phyloP scores from a whole-genome alignment of 2,329 filamentous ascomycete species.

The Hymenotorrendiella dingleyae region DNA sequence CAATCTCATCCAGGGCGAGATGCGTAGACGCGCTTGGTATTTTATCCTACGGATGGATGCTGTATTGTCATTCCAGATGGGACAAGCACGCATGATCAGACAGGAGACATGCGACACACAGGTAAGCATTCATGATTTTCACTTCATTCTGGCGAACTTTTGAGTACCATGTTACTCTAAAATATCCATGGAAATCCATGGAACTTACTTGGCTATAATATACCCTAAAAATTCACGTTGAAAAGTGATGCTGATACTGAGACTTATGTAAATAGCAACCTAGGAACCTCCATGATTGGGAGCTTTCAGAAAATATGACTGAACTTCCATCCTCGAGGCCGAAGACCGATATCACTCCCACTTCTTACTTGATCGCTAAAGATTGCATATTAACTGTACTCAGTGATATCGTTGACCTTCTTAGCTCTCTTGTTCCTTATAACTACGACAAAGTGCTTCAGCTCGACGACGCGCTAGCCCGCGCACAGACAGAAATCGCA shows the following conservation, averaged over 20 bases:
- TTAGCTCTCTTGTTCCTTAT: conserved; percentile 43
- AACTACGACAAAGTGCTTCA: conserved; percentile 58
- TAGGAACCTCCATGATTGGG: conserved; percentile 72
- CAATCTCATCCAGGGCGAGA: conserved; percentile 70
- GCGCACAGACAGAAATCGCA: conserved; percentile 59
- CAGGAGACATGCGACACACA: conserved; percentile 68
- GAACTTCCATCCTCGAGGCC: conserved; percentile 61
- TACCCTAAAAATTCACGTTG: too few relatives aligned
- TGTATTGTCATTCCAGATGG: conserved; percentile 66
- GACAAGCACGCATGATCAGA: conserved; percentile 57
- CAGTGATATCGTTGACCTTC: conserved; percentile 61
- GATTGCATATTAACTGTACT: conserved; percentile 60
- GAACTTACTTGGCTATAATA: too few relatives aligned
- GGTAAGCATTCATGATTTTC: too few relatives aligned
- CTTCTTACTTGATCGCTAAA: conserved; percentile 72
- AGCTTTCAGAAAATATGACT: conserved; percentile 62
- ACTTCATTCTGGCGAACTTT: too few relatives aligned
- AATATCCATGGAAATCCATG: too few relatives aligned
- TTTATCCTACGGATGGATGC: conserved; percentile 66
- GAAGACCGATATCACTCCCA: conserved; percentile 63
- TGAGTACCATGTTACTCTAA: too few relatives aligned
- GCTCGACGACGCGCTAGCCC: conserved; percentile 53
- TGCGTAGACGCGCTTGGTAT: conserved; percentile 61
- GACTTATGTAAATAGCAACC: too few relatives aligned
- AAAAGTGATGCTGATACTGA: too few relatives aligned